phyloP scores from a whole-genome alignment of 768 basidiomycete species.

The Xerocomellus intermedius region DNA sequence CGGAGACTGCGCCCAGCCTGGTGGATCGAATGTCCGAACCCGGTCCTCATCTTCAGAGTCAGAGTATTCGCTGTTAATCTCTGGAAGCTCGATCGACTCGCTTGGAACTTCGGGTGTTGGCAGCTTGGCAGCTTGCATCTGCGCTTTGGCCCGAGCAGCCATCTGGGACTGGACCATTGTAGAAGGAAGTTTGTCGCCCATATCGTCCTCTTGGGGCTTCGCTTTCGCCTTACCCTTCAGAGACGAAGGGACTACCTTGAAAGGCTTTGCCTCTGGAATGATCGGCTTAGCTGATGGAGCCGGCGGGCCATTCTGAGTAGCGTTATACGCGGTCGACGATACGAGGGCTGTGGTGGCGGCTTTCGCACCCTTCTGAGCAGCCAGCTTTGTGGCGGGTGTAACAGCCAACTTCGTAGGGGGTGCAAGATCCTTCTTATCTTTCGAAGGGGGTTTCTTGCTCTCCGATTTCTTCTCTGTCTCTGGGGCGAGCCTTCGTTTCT shows the following conservation, averaged over 20 bases:
- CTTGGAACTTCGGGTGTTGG: constrained; percentile 53
- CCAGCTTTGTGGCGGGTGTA: constrained; percentile 25
- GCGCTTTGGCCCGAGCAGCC: constrained; percentile 69
- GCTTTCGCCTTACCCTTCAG: constrained; percentile 52
- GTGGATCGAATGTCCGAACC: constrained; percentile 67
- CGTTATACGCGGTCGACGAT: constrained; percentile 41
- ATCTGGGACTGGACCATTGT: constrained; percentile 64
- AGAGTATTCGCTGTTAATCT: constrained; percentile 96
- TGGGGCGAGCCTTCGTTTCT: constrained; percentile 63
- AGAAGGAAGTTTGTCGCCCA: constrained; percentile 52
- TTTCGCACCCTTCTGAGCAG: constrained; percentile 38
- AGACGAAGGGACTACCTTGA: constrained; percentile 37
- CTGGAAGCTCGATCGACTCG: constrained; percentile 88
- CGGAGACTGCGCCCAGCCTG: constrained; percentile 91
- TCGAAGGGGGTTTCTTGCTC: constrained; percentile 60
- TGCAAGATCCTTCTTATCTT: constrained; percentile 43
- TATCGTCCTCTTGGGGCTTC: constrained; percentile 47
- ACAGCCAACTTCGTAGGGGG: constrained; percentile 27
- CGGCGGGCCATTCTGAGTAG: constrained; percentile 32
- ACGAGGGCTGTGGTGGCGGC: constrained; percentile 31
- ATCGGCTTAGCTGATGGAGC: constrained; percentile 31
- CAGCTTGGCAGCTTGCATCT: constrained; percentile 57
- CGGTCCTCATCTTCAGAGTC: constrained; percentile 92
- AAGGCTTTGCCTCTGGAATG: constrained; percentile 32
- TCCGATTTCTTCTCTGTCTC: constrained; percentile 58